Percentiles rank a stretch among this genome's conserved stretches.
phyloP scores from a whole-genome alignment of 371 early-diverging fungal species.

The Lichtheimia ramosa region DNA sequence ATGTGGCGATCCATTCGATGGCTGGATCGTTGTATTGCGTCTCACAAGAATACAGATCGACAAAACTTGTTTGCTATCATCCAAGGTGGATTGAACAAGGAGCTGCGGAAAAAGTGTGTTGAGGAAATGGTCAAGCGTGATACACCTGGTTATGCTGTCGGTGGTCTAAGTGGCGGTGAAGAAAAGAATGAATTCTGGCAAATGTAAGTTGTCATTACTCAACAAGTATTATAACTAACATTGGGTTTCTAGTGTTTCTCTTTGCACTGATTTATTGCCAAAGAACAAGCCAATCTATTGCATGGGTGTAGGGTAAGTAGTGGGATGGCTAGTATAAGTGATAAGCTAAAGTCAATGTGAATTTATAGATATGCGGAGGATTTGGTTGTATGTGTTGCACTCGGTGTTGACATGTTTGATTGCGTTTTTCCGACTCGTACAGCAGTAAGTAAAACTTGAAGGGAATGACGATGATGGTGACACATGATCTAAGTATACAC shows the following conservation, averaged over 20 bases:
- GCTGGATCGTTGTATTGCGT: slow-evolving; percentile 92
- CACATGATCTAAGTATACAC: too few species aligned
- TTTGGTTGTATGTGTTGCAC: slow-evolving; percentile 88
- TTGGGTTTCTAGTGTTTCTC: slow-evolving; percentile 55
- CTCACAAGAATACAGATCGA: slow-evolving; percentile 69
- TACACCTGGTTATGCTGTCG: slow-evolving; percentile 93
- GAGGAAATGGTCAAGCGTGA: slow-evolving; percentile 89
- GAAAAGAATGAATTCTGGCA: slow-evolving; percentile 92
- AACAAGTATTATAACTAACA: not conserved
- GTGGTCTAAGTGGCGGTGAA: slow-evolving; percentile 95
- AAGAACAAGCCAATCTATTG: slow-evolving; percentile 90
- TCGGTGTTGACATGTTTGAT: slow-evolving; percentile 97
- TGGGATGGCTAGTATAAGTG: not conserved
- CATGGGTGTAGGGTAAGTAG: slow-evolving; percentile 92
- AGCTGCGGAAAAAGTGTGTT: slow-evolving; percentile 77
- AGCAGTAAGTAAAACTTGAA: slow-evolving; percentile 55
- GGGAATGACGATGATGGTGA: too few species aligned
- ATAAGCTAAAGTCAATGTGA: slow-evolving; percentile 26
- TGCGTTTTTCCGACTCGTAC: slow-evolving; percentile 98
- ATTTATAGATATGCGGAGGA: slow-evolving; percentile 90
- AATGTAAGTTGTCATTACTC: slow-evolving; percentile 47
- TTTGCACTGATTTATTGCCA: slow-evolving; percentile 86
- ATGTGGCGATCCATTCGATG: slow-evolving; percentile 94
- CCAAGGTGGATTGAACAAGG: slow-evolving; percentile 88
- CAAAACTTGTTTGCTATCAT: slow-evolving; percentile 97